Percentiles rank a stretch among this genome's conserved stretches.
Conservation (phyloP, 352 stramenopile genomes). For the Pythium rishiriense region DNA sequence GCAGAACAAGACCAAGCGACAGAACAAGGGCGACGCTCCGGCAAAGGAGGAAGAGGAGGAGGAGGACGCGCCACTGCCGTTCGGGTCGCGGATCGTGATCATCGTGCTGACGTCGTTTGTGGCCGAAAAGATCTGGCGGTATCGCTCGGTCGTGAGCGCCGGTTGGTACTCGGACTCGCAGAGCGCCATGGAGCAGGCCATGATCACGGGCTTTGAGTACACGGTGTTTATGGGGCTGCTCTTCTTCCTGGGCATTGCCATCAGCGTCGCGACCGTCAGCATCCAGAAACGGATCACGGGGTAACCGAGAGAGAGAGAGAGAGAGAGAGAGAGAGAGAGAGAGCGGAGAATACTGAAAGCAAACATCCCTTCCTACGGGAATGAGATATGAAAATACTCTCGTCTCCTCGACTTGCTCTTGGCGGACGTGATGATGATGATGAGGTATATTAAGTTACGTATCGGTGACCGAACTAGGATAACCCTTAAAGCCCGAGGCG, state of each 20-base stretch:
- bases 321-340: too few relatives aligned
- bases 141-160: constrained; percentile 60
- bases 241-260: constrained; percentile 65
- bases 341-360: too few relatives aligned
- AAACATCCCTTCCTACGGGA: too few relatives aligned
- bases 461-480: too few relatives aligned
- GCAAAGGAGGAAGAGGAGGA: not conserved
- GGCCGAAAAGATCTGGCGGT: constrained; percentile 81
- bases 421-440: constrained; percentile 46
- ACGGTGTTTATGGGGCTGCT: constrained; percentile 75
- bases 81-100: constrained; percentile 57
- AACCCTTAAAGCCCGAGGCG: too few relatives aligned
- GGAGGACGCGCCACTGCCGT: constrained; percentile 29
- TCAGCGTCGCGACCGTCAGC: constrained; percentile 46
- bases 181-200: constrained; percentile 48
- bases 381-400: too few relatives aligned
- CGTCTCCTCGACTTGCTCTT: too few relatives aligned
- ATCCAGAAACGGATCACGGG: constrained; percentile 23
- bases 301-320: not conserved
- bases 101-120: constrained; percentile 69
- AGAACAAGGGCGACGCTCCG: not conserved
- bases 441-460: too few relatives aligned
- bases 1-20: constrained; percentile 1
- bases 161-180: constrained; percentile 67
- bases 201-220: constrained; percentile 81